phyloP scores from a whole-genome alignment of 306 rosid species.

The Boehmeria nivea region DNA sequence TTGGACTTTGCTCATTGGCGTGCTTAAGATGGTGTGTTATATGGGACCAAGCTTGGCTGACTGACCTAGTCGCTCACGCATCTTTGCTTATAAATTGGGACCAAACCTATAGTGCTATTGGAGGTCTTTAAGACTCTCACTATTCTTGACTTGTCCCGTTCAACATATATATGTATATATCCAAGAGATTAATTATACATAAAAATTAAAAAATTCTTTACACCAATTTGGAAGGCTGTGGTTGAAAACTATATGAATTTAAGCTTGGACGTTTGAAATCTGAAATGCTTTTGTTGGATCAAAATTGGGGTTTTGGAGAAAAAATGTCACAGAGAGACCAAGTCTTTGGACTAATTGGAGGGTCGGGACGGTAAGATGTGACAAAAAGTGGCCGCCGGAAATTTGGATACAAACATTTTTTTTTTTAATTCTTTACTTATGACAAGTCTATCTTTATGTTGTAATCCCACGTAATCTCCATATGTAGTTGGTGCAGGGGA shows the following conservation, averaged over 20 bases:
- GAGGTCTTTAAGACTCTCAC: background rate
- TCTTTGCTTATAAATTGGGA: constrained; percentile 2
- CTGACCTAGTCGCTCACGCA: constrained; percentile 19
- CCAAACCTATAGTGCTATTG: constrained; percentile 5
- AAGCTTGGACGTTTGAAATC: no score
- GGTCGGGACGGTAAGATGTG: no score
- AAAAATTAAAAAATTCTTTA: background rate
- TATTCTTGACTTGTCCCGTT: background rate
- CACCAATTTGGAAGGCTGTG: constrained; percentile 3
- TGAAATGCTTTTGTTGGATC: no score
- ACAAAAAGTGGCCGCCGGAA: no score
- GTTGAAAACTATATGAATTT: background rate
- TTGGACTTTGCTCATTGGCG: constrained; percentile 18
- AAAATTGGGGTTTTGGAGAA: no score
- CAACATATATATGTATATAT: background rate
- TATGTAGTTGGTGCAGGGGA: background rate
- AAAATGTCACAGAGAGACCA: no score
- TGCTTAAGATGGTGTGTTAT: background rate
- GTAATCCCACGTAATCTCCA: no score
- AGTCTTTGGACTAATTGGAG: no score
- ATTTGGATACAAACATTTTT: no score
- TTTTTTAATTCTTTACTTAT: no score
- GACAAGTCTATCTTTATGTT: no score
- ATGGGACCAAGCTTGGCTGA: constrained; percentile 12
- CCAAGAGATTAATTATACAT: background rate